phyloP scores from a whole-genome alignment of 2,329 filamentous ascomycete species.

The Triangularia verruculosa region DNA sequence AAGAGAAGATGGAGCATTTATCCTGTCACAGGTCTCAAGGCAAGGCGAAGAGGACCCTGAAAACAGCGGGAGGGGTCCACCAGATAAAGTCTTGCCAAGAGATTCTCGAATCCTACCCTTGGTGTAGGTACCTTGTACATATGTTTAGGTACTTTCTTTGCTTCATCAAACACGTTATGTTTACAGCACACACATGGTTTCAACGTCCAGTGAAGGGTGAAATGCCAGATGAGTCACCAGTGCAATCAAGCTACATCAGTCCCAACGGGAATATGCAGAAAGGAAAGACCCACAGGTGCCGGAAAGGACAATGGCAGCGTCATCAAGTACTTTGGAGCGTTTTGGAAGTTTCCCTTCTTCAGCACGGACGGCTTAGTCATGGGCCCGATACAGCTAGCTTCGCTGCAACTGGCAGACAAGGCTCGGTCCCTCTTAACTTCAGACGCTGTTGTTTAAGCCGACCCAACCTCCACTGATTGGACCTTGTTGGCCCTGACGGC shows the following conservation, averaged over 20 bases:
- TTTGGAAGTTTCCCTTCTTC: neutral
- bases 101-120: neutral
- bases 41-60: neutral
- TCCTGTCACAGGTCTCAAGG: neutral
- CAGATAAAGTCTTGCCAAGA: neutral
- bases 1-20: neutral
- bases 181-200: neutral
- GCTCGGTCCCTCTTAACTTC: neutral
- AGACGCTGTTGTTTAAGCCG: conserved; percentile 2
- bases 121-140: neutral
- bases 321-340: neutral
- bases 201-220: neutral
- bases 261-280: neutral
- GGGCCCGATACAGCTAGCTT: neutral
- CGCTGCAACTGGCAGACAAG: neutral
- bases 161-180: neutral
- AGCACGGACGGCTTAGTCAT: conserved; percentile 1
- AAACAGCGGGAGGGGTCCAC: neutral
- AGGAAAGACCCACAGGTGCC: neutral
- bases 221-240: neutral
- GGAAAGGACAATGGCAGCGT: neutral
- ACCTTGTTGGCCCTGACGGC: neutral
- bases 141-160: neutral
- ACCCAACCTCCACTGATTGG: conserved; percentile 8
- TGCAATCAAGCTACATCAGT: neutral